Evolutionary conservation across 768 basidiomycete species (phyloP).

Genomic region (Hypholoma fasciculare): DNA sequence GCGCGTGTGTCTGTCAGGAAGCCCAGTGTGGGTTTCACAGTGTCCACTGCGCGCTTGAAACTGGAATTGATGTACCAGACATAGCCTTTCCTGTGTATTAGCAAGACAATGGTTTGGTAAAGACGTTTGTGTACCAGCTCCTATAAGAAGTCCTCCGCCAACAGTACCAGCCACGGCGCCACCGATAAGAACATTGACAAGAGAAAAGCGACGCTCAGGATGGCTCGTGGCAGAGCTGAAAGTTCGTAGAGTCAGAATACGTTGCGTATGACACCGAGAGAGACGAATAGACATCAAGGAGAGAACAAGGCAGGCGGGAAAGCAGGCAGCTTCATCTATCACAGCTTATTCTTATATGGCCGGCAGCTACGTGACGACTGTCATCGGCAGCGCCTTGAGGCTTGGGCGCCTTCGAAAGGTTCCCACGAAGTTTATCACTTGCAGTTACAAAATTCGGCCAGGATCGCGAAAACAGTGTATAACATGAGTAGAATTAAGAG

Average conservation of each 20-base stretch:
- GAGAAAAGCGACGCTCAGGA: neutral
- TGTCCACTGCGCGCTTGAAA: slow-evolving; percentile 34
- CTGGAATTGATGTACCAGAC: slow-evolving; percentile 42
- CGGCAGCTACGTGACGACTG: neutral
- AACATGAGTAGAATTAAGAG: slow-evolving; percentile 24
- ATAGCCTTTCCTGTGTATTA: slow-evolving; percentile 28
- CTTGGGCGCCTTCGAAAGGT: neutral
- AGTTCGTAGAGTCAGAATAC: neutral
- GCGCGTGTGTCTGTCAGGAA: slow-evolving; percentile 14
- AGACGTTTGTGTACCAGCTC: slow-evolving; percentile 10
- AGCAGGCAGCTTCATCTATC: neutral
- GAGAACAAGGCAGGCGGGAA: neutral
- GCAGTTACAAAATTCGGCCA: neutral
- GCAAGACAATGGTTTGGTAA: no score
- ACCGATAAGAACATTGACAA: neutral
- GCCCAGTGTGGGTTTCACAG: slow-evolving; percentile 25
- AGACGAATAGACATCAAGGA: neutral
- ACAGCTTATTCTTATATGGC: neutral
- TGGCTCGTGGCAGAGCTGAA: neutral
- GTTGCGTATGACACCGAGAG: neutral
- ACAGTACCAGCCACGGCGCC: slow-evolving; percentile 6
- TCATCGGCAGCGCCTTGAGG: neutral
- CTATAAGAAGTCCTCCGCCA: slow-evolving; percentile 6
- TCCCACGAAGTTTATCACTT: neutral
- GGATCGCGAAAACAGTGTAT: slow-evolving; percentile 21